phyloP scores from a whole-genome alignment of 495 filamentous ascomycete species.

The Penicillium salamii region DNA sequence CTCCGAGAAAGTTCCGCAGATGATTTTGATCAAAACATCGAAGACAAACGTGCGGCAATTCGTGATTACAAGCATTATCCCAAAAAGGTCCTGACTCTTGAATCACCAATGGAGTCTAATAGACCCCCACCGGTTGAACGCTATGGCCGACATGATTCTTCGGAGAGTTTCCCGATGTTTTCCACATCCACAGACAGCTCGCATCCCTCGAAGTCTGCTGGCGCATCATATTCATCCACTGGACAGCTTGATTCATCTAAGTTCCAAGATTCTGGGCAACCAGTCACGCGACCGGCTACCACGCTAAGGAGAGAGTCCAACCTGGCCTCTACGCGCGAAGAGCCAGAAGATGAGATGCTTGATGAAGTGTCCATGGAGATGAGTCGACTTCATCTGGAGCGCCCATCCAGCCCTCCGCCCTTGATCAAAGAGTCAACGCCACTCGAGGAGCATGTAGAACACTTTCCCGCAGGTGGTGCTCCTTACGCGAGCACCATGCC shows the following conservation, averaged over 20 bases:
- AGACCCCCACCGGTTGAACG: slow-evolving; percentile 36
- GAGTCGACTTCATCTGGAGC: slow-evolving; percentile 33
- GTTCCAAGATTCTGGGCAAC: slow-evolving; percentile 13
- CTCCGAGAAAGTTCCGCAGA: slow-evolving; percentile 33
- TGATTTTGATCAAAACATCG: slow-evolving; percentile 42
- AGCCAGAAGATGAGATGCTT: slow-evolving; percentile 18
- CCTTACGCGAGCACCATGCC: not conserved
- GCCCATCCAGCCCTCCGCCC: slow-evolving; percentile 40
- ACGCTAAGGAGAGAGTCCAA: slow-evolving; percentile 21
- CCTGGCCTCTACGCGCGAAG: slow-evolving; percentile 24
- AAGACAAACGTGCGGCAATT: slow-evolving; percentile 43
- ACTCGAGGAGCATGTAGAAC: slow-evolving; percentile 14
- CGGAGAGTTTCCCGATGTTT: slow-evolving; percentile 80
- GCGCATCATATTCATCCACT: slow-evolving; percentile 41
- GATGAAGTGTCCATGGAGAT: slow-evolving; percentile 22
- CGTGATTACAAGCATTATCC: slow-evolving; percentile 44
- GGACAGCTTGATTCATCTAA: slow-evolving; percentile 14
- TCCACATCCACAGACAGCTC: slow-evolving; percentile 70
- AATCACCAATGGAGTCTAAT: slow-evolving; percentile 30
- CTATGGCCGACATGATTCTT: slow-evolving; percentile 66
- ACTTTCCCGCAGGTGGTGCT: not conserved
- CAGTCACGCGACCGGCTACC: slow-evolving; percentile 6
- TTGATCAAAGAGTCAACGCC: slow-evolving; percentile 39
- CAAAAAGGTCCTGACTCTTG: slow-evolving; percentile 44
- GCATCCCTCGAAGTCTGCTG: slow-evolving; percentile 43